Percentiles rank a stretch among this genome's conserved stretches.
Conservation (phyloP, 805 yeast genomes). For the Wickerhamomyces xylosicus region DNA sequence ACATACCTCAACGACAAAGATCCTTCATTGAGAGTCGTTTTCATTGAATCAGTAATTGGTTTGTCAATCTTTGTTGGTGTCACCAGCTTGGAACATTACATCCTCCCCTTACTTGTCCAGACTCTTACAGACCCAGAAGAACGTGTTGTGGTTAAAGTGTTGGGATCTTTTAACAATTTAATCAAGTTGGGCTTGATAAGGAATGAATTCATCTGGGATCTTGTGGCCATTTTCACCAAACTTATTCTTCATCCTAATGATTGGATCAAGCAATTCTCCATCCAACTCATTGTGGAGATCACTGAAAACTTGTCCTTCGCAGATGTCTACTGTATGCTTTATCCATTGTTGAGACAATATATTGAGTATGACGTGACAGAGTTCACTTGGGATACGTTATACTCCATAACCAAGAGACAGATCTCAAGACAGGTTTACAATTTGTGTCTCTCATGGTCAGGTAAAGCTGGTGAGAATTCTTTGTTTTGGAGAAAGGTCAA, state of each 20-base stretch:
- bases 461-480: conserved; percentile 46
- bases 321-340: conserved; percentile 72
- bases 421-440: conserved; percentile 56
- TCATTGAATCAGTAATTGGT: conserved; percentile 62
- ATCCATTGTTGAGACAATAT: conserved; percentile 70
- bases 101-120: conserved; percentile 76
- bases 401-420: conserved; percentile 60
- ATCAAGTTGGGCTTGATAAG: conserved; percentile 47
- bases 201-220: conserved; percentile 41
- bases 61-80: conserved; percentile 77
- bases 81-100: conserved; percentile 75
- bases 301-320: conserved; percentile 59
- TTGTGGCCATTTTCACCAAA: conserved; percentile 38
- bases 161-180: conserved; percentile 47
- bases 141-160: conserved; percentile 60
- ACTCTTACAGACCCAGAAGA: conserved; percentile 80
- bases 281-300: conserved; percentile 51
- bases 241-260: conserved; percentile 78
- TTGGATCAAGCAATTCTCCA: conserved; percentile 66
- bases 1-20: conserved; percentile 82
- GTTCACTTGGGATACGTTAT: conserved; percentile 54
- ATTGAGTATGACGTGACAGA: conserved; percentile 68
- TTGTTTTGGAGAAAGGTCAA: conserved; percentile 68
- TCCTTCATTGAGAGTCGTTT: conserved; percentile 53
- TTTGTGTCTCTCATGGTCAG: conserved; percentile 60